Evolutionary conservation across 2,329 filamentous ascomycete genomes (phyloP).

Genomic region (Fusarium torulosum): DNA sequence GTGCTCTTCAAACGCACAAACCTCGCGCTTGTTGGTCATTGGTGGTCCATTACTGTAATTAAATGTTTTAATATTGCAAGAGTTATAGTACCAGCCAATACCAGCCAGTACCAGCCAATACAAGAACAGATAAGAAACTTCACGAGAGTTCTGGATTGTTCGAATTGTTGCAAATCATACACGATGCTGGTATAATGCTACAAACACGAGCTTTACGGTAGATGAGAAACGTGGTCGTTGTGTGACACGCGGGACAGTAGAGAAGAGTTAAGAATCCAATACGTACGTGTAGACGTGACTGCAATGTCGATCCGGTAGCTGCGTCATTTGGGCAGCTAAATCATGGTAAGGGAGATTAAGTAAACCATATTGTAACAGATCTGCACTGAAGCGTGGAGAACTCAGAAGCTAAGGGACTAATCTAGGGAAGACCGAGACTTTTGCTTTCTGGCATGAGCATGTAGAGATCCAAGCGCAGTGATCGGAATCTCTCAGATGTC

Average conservation of each 20-base stretch:
- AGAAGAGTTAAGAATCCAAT: conserved; percentile 14
- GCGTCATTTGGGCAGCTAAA: conserved; percentile 21
- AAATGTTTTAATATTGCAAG: neutral
- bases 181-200: neutral
- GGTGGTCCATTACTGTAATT: conserved; percentile 6
- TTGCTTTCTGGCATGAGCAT: conserved; percentile 8
- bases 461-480: conserved; percentile 8
- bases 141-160: conserved; percentile 4
- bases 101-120: neutral
- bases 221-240: conserved; percentile 18
- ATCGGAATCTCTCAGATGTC: conserved; percentile 14
- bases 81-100: neutral
- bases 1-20: conserved; percentile 9
- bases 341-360: conserved; percentile 29
- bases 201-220: neutral
- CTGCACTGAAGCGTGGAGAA: conserved; percentile 23
- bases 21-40: neutral
- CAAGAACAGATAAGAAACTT: neutral
- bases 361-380: conserved; percentile 16
- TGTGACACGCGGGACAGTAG: neutral
- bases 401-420: neutral
- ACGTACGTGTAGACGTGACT: conserved; percentile 25
- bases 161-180: neutral
- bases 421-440: neutral
- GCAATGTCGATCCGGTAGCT: conserved; percentile 36